A percentile compares a stretch with the other conserved stretches of the same genome.
phyloP scores from a whole-genome alignment of 2,329 filamentous ascomycete species.

The Mycosphaerella arachidis region DNA sequence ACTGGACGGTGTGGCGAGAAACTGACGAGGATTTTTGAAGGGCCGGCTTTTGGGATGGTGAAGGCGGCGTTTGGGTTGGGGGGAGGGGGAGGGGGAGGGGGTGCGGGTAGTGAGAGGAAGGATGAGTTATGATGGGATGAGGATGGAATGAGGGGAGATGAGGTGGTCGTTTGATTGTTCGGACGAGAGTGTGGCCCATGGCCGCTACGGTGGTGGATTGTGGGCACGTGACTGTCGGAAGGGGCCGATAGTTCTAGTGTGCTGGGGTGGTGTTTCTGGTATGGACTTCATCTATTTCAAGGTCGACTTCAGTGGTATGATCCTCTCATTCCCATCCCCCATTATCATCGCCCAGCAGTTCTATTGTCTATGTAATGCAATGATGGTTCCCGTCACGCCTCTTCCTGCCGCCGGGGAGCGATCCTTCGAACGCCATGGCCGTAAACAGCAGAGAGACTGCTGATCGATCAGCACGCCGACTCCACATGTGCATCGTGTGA shows the following conservation, averaged over 20 bases:
- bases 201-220: conserved; percentile 10
- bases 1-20: neutral
- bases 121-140: conserved; percentile 20
- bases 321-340: no score
- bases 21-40: conserved; percentile 17
- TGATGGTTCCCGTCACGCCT: no score
- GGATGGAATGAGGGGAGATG: neutral
- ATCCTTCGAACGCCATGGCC: no score
- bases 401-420: no score
- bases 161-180: no score
- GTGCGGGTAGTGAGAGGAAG: conserved; percentile 12
- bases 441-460: no score
- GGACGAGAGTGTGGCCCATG: neutral
- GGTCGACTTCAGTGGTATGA: no score
- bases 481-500: no score
- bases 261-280: neutral
- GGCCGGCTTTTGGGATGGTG: conserved; percentile 26
- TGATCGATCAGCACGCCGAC: no score
- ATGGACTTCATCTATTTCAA: neutral
- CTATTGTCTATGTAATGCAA: no score
- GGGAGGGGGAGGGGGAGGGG: neutral
- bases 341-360: no score
- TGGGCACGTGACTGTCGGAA: conserved; percentile 1
- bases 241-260: neutral
- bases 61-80: conserved; percentile 30